Evolutionary conservation across 2,329 filamentous ascomycete genomes (phyloP), one percentile per base, ranked within the genome.

Genomic region (Phaeosphaeria sp.): DNA sequence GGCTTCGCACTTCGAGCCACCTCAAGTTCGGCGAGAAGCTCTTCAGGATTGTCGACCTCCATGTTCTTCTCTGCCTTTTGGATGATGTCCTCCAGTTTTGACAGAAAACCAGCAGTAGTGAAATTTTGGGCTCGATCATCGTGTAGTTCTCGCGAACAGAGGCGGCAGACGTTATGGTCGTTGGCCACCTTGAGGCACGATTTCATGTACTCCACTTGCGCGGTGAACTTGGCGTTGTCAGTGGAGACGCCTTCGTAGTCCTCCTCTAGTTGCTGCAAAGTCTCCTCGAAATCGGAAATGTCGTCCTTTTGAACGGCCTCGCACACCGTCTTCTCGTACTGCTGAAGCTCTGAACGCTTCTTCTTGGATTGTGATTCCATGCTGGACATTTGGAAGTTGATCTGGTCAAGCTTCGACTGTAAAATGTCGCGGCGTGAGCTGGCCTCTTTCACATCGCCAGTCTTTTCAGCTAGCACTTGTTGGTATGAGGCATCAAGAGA

Each of bases 401-500:
- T 79, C 64, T 93, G 89, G 68, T 92, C 89, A 27, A 94, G 83
- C 67, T 93, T 90, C 63, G 91, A 86, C 63, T 85, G 86, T 2
- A 87, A 83, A 40, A 85, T 84, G 57, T 97, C 92, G 49, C 92
- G 88, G 57, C 87, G 84, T 48, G 85, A 86, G 71, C 91, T 88
- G 5, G 88, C 87, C 39, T 91, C 87, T 13, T 83, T 81, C 27
- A 92, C 82, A 22, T 83, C 76, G 36, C 82, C 80, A 22, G 77
- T 82, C 66, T 89, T 89, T 39, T 83, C 78, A 47, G 86, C 82
- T 8, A 92, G 68, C 2, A 84, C 82, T 2, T 80, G 78, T 64
- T 95, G 88, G 63, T 91, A 96, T 22, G 88, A 84, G 40, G 82
- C 73, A 45, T 96, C 92, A 11, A 98, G 75, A 0, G 84, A 89